phyloP scores from a whole-genome alignment of 2,329 filamentous ascomycete species.

The Neofusicoccum cordaticola region DNA sequence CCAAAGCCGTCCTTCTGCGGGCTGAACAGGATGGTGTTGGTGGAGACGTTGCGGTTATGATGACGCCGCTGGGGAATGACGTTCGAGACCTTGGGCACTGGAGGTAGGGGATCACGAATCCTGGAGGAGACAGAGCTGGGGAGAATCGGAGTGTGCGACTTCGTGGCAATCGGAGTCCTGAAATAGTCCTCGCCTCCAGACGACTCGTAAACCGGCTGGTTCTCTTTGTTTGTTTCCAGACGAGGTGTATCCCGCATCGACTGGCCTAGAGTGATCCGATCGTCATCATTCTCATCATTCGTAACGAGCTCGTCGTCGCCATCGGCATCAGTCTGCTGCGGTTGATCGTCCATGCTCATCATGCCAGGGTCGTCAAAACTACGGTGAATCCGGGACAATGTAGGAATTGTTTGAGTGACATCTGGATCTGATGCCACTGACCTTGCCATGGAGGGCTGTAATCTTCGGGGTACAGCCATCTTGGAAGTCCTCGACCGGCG shows the following conservation, averaged over 20 bases:
- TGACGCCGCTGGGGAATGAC: neutral
- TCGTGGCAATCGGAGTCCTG: constrained; percentile 40
- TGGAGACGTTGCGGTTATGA: constrained; percentile 71
- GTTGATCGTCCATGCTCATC: constrained; percentile 41
- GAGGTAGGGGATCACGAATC: constrained; percentile 22
- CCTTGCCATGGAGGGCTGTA: constrained; percentile 49
- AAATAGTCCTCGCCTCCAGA: constrained; percentile 40
- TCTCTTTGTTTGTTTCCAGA: constrained; percentile 28
- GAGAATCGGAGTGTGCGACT: constrained; percentile 27
- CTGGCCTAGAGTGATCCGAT: constrained; percentile 21
- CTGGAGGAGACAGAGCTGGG: constrained; percentile 23
- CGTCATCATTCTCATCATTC: constrained; percentile 67
- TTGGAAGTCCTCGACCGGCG: constrained; percentile 48
- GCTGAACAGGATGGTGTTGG: constrained; percentile 80
- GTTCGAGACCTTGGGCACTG: constrained; percentile 31
- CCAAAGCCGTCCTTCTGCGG: constrained; percentile 55
- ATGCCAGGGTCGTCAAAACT: constrained; percentile 42
- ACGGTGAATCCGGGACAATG: constrained; percentile 39
- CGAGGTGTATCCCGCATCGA: neutral
- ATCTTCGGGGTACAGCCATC: constrained; percentile 22
- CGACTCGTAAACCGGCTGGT: constrained; percentile 30
- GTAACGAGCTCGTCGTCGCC: constrained; percentile 88
- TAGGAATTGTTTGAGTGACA: constrained; percentile 34
- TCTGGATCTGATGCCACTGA: constrained; percentile 60
- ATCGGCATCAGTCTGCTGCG: constrained; percentile 73